These are phyloP conservation scores for Manihot esculenta DNA, from an alignment of 441 rosid species.

Conservation along the genomic window DNA sequence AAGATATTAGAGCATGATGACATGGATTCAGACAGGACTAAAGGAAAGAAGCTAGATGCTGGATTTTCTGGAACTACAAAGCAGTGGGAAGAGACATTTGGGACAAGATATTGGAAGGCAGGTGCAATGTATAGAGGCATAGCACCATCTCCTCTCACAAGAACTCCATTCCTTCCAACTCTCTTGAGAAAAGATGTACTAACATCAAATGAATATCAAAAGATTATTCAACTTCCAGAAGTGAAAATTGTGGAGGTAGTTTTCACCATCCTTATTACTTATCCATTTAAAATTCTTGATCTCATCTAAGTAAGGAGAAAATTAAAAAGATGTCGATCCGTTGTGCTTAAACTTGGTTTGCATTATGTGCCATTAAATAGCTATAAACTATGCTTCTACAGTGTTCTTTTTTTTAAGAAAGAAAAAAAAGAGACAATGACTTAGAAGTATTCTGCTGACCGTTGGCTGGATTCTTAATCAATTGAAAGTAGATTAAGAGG, in stretches of 20 bases:
- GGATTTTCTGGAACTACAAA: constrained; percentile 80
- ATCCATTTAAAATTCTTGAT: constrained; percentile 11
- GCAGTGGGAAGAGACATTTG: constrained; percentile 83
- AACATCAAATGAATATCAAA: constrained; percentile 22
- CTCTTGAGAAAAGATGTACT: constrained; percentile 31
- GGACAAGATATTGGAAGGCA: constrained; percentile 81
- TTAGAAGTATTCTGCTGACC: background rate
- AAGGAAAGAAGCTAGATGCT: constrained; percentile 77
- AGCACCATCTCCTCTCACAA: constrained; percentile 54
- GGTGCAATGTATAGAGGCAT: constrained; percentile 88
- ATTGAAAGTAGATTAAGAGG: background rate
- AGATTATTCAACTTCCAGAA: constrained; percentile 42
- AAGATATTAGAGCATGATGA: constrained; percentile 92
- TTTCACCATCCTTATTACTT: constrained; percentile 5
- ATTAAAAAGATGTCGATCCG: constrained; percentile 4
- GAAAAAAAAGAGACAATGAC: background rate
- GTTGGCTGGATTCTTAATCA: background rate
- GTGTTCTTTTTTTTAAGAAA: background rate
- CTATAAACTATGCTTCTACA: background rate
- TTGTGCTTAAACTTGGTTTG: background rate
- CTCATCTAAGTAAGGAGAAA: background rate
- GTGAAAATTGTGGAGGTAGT: constrained; percentile 59
- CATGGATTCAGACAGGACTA: constrained; percentile 71
- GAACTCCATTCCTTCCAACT: constrained; percentile 38
- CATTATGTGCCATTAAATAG: background rate